Evolutionary conservation across 2,329 filamentous ascomycete species (phyloP), one percentile per base, ranked within the genome.

Genomic region (Aspergillus calidoustus): DNA sequence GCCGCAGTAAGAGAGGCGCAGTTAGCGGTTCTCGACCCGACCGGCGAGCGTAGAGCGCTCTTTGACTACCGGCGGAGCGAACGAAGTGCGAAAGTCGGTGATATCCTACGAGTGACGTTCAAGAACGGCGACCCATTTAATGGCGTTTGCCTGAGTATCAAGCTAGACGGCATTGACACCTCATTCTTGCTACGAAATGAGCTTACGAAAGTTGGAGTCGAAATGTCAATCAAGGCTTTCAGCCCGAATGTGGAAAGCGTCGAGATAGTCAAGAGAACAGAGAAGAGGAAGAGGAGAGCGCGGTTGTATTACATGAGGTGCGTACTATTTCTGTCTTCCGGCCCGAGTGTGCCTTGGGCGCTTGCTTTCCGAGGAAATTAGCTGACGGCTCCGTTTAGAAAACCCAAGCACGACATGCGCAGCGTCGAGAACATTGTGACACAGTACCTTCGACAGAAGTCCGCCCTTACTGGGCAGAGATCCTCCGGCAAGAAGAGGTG

Each of bases 221-320:
- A 99, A 85, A 95, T 97, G 92, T 97, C 92, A 89, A 93, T 91
- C 80, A 99, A 99, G 84, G 84, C 98, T 62, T 98, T 95, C 83
- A 91, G 88, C 74, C 94, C 94, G 63, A 90, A 91, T 74, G 90
- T 98, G 34, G 88, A 91, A 75, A 92, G 91, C 66, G 92, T 99
- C 72, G 94, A 99, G 80, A 90, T 99, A 70, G 91, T 98, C 77
- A 92, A 96, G 86, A 84, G 94, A 71, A 86, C 87, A 66, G 85
- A 87, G 73, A 95, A 93, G 89, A 87, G 92, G 77, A 92, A 92
- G 67, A 89, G 93, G 75, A 87, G 95, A 72, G 94, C 93, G 28
- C 85, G 92, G 69, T 83, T 99, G 77, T 96, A 91, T 72, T 98
- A 94, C 79, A 91, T 99, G 90, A 87, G 93, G 77, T 82, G 73